Evolutionary conservation across 1,284 basidiomycete species (phyloP), one percentile per base, ranked within the genome.

Genomic region (Vanrija sp.): DNA sequence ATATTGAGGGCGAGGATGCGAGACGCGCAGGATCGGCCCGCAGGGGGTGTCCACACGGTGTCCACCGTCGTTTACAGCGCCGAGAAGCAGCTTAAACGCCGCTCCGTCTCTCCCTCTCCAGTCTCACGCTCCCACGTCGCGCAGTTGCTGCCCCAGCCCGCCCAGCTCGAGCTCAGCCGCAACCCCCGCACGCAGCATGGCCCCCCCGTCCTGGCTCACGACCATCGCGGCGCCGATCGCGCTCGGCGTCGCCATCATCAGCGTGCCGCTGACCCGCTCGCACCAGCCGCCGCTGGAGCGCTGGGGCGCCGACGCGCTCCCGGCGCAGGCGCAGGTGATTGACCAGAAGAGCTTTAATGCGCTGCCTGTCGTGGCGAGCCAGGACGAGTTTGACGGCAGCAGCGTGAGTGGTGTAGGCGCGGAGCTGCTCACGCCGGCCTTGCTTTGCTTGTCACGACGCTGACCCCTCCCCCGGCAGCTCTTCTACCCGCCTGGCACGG

Each of bases 401-500:
- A 63, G 65, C 6, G 69, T 73, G 52, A 57, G 70, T 64, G 9
- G 34, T 23, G 21, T 23, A 5, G 21, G 21, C 21, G 12, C 10
- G n/a, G n/a, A n/a, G 34, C 9, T 15, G 34, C 10, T 29, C 3
- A 7, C 28, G 8, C 34, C 34, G 12, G 12, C 34, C 12, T 14
- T 34, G 9, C 34, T 15, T 14, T 34, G 9, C 34, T 15, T 40
- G 18, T 40, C 14, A 10, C 6, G 6, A 40, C 5, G 38, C 28
- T 15, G 29, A 25, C 14, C 6, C 3, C n/a, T 0, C 39, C 46
- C 21, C 28, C 16, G 0, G 10, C 53, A 73, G 73, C 57, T 66
- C 45, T 76, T 75, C 59, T 49, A 67, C 29, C 74, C 72, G 0
- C 72, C 71, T 2, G 68, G 68, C 21, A 55, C 60, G 6, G 64